Evolutionary conservation across 495 filamentous ascomycete species (phyloP).

Genomic region (Neurospora pannonica): DNA sequence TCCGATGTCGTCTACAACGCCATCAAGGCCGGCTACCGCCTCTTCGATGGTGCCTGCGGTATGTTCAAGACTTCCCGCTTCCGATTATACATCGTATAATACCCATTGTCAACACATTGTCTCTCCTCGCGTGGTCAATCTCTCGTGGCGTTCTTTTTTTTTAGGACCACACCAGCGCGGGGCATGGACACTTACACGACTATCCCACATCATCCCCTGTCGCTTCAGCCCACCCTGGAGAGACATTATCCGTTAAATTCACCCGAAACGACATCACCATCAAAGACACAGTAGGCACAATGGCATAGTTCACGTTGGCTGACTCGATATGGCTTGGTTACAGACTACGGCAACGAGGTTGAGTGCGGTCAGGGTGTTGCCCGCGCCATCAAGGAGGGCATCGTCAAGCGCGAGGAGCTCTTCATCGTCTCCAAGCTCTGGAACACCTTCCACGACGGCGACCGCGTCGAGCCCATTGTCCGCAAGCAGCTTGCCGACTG

Average conservation of each 20-base stretch:
- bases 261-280: background rate
- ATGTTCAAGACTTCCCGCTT: conserved; percentile 17
- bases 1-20: conserved; percentile 79
- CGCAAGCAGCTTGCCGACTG: conserved; percentile 68
- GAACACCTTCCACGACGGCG: conserved; percentile 76
- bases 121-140: background rate
- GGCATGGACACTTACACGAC: background rate
- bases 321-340: conserved; percentile 7
- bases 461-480: conserved; percentile 63
- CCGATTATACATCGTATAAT: background rate
- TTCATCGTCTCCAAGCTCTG: conserved; percentile 92
- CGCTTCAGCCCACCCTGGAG: conserved; percentile 11
- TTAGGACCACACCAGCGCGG: background rate
- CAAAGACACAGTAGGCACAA: background rate
- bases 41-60: conserved; percentile 85
- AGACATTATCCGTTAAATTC: background rate
- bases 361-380: conserved; percentile 78
- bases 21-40: conserved; percentile 79
- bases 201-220: conserved; percentile 21
- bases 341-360: conserved; percentile 85
- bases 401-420: conserved; percentile 79
- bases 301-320: conserved; percentile 2
- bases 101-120: background rate
- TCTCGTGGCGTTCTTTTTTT: background rate
- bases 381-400: conserved; percentile 75